phyloP scores from a whole-genome alignment of 2,329 filamentous ascomycete genomes.

The Colletotrichum truncatum region DNA sequence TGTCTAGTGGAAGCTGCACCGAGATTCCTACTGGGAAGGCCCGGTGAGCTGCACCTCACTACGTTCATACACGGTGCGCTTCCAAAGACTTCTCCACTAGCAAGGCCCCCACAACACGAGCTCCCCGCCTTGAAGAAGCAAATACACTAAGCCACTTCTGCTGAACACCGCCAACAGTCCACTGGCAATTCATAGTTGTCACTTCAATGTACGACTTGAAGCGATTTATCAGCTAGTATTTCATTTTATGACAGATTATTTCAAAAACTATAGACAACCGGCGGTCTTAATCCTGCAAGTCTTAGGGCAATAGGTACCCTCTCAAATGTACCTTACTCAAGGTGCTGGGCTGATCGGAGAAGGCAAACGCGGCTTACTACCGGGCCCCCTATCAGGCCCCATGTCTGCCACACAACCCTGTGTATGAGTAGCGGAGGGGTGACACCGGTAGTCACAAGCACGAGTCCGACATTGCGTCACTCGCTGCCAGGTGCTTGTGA shows the following conservation, averaged over 20 bases:
- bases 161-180: too few species aligned
- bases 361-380: slow-evolving; percentile 1
- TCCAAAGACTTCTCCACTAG: background rate
- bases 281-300: too few species aligned
- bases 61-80: background rate
- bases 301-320: background rate
- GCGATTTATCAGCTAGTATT: too few species aligned
- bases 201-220: too few species aligned
- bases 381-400: slow-evolving; percentile 12
- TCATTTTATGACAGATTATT: too few species aligned
- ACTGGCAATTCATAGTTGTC: too few species aligned
- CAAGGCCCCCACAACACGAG: background rate
- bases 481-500: background rate
- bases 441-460: background rate
- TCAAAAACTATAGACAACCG: too few species aligned
- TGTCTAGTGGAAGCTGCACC: slow-evolving; percentile 3
- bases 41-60: background rate
- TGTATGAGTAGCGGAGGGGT: background rate
- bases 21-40: slow-evolving; percentile 7
- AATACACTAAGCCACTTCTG: too few species aligned
- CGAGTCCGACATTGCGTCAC: slow-evolving; percentile 17
- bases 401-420: background rate
- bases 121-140: too few species aligned
- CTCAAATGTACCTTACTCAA: background rate
- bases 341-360: background rate